Percentiles rank a stretch among this genome's conserved stretches.
Conservation (phyloP, 805 yeast genomes). For the Myxozyma vanderwaltii region DNA sequence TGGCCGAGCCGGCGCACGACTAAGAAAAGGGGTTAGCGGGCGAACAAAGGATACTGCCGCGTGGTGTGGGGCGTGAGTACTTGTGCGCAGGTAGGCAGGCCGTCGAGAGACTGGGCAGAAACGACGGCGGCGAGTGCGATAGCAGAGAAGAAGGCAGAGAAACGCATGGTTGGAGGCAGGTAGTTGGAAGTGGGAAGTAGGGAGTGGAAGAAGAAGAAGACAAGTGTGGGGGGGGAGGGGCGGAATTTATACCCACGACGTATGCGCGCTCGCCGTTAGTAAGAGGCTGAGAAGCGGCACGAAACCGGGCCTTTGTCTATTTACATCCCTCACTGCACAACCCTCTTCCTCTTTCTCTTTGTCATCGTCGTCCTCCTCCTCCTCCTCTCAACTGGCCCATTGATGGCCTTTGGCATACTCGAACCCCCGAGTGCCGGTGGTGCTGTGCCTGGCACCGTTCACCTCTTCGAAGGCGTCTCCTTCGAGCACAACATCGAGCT, state of each 20-base stretch:
- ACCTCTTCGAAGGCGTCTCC: slow-evolving; percentile 15
- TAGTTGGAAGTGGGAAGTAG: background rate
- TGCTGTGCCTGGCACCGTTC: slow-evolving; percentile 32
- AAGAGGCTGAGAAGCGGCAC: too few species aligned
- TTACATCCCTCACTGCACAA: too few species aligned
- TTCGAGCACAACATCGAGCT: slow-evolving; percentile 5
- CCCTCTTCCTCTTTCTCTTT: background rate
- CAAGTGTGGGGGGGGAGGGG: background rate
- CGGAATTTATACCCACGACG: background rate
- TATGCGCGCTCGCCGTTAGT: too few species aligned
- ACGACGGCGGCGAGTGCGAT: slow-evolving; percentile 19
- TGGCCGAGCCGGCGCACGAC: slow-evolving; percentile 19
- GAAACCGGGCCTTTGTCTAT: too few species aligned
- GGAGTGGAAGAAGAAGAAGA: background rate
- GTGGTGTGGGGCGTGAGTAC: background rate
- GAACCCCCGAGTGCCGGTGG: slow-evolving; percentile 23
- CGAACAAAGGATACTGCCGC: background rate
- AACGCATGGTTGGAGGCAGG: slow-evolving; percentile 13
- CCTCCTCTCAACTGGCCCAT: background rate
- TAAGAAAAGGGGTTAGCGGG: background rate
- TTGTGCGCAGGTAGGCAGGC: slow-evolving; percentile 27
- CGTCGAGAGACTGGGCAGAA: slow-evolving; percentile 14
- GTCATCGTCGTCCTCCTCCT: background rate
- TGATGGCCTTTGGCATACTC: slow-evolving; percentile 29
- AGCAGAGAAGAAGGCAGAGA: slow-evolving; percentile 4